Evolutionary conservation across 2,329 filamentous ascomycete genomes (phyloP), one percentile per base, ranked within the genome.

Genomic region (Trichoderma oligosporum): DNA sequence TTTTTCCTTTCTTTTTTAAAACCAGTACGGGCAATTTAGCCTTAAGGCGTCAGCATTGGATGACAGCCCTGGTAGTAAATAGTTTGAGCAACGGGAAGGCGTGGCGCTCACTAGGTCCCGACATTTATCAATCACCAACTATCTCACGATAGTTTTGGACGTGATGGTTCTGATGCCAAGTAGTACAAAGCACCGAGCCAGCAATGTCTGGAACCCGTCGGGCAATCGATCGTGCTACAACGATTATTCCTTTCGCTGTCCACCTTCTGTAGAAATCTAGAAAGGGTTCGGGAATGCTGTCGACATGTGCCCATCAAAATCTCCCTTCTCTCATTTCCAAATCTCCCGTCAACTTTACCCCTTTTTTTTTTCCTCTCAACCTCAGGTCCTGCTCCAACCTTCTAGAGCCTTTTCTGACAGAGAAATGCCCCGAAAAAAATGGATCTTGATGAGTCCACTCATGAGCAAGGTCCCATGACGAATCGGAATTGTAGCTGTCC

Each of bases 401-500:
- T 27, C 41, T n/a, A 42, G 38, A 56, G 52, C 25, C 33, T 7
- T 36, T 57, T 57, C 47, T 57, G 55, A 52, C 55, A 20, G 39
- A 24, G 27, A 11, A n/a, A 45, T 46, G 29, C 12, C 44, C 36
- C 46, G 20, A 33, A 39, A 47, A 39, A 38, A 38, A 57, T 57
- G 55, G 55, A 57, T 57, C 55, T 52, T 42, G 18, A 45, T 42
- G 47, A 45, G 47, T 29, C 55, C 47, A 52, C 51, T 31, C 31
- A 11, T 41, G 47, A 44, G 41, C 38, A 44, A 22, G 25, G 31
- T 29, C 41, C 39, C 24, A 22, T 35, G 38, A 41, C 55, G 47
- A 57, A 57, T 57, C 55, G 55, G 55, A 57, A 45, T 45, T 16
- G 47, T 57, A 57, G 55, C 55, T 57, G 55, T 24, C 46, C 38